Base-by-base conservation (phyloP, 1,284 basidiomycete species). In the Trichosporon asahii region DNA sequence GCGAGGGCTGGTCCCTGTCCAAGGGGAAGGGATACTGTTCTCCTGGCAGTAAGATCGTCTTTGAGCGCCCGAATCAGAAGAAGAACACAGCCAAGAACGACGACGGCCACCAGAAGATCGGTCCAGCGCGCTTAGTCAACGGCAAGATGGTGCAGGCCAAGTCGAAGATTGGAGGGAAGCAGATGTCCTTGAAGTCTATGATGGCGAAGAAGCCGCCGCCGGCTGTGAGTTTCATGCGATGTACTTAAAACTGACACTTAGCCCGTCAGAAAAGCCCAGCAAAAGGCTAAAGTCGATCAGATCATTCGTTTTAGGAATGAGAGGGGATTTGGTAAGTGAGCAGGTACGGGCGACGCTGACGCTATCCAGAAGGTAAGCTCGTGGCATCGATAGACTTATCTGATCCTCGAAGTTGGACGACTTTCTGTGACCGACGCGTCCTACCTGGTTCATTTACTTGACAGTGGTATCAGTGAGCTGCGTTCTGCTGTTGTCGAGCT, bases 1-100 rank as follows among this genome's bases (percentile, higher is more conserved):
- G 82, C 67, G 80, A 82, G 65, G 83, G 82, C 8, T 83, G 82
- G 80, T 79, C 79, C n/a, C 66, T 84, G 53, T 82, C 80, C 27
- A 84, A 84, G 63, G 83, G 83, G 1, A 81, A 81, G 69, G 83
- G 83, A 0, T 84, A 84, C 68, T 83, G 82, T 68, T 74, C 79
- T 0, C 77, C 79, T 0, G 84, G 84, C 1, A 76, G 74, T 29
- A 80, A 76, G 64, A 74, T 85, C 65, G 67, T 80, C 23, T 78
- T 85, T 23, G 80, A 82, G 64, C 71, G 80, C 21, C 78, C 76
- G 3, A 83, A 79, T 67, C 72, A 76, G 18, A 73, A 74, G 60
- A 72, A 72, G 27, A 73, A 72, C 18, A 68, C 65, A 0, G 76
- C 73, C 12, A 69, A 71, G 3, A 66, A 74, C 2, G 44, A 61